Base-by-base conservation (phyloP, 352 stramenopile genomes). In the Pythium brachiatum region DNA sequence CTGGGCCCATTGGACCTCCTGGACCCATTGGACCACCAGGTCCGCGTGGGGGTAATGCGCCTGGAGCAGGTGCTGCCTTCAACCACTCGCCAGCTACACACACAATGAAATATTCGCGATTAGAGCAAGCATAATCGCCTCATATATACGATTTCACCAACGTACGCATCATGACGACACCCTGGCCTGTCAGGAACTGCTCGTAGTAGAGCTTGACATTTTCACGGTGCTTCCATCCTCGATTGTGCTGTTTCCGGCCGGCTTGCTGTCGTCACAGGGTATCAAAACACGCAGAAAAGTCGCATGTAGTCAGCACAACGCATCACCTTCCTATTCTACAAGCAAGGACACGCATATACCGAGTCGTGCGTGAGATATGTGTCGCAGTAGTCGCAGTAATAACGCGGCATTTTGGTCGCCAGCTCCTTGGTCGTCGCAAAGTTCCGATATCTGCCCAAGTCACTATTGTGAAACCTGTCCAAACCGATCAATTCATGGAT, bases 151-250 rank as follows among this genome's bases (percentile, higher is more conserved):
- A n/a, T n/a, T 47, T 36, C 56, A 9, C 29, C 15, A 41, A 66
- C 81, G 64, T 82, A 93, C 83, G 83, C 46, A 75, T 88, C 83
- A 93, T 93, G 38, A 89, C 71, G 59, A 72, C 75, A 46, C 83
- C 81, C 62, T 94, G 81, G 32, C 81, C 81, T n/a, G 83, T 78
- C 13, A 92, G 48, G 58, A 92, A 92, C 71, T 92, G 83, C 58
- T 97, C 88, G 71, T 98, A 98, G 69, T 97, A 97, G 54, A 96
- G 82, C 71, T 97, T 97, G 38, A 97, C 90, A 63, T 97, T 97
- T 68, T 98, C 90, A 47, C 91, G 90, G 60, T 98, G 92, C 76
- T 98, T 98, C 92, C 92, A 98, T 23, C 90, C 90, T 59, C 89
- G 88, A 62, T 96, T 97, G 81, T 98, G 92, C 76, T 98, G 92